Conservation (phyloP, 1,284 basidiomycete species). For the Mycena citricolor region DNA sequence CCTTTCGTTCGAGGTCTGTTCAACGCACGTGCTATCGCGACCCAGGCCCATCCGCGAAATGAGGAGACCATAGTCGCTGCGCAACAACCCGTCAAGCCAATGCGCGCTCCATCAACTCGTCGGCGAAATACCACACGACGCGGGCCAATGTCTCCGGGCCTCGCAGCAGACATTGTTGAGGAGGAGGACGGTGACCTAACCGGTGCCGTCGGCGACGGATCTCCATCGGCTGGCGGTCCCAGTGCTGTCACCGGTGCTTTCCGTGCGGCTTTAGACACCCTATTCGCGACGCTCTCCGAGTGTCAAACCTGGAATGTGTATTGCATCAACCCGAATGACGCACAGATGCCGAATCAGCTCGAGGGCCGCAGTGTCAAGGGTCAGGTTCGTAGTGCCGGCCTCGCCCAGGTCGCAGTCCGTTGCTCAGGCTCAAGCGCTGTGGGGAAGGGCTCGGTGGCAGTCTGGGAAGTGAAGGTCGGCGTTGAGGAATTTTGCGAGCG, state of each 20-base stretch:
- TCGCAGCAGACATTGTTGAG: slow-evolving; percentile 40
- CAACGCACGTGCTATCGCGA: slow-evolving; percentile 80
- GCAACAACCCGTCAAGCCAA: slow-evolving; percentile 90
- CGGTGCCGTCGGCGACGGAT: slow-evolving; percentile 23
- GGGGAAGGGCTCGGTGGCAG: slow-evolving; percentile 60
- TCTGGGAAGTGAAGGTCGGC: slow-evolving; percentile 86
- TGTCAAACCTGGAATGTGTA: slow-evolving; percentile 92
- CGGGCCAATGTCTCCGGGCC: slow-evolving; percentile 18
- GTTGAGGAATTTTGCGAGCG: slow-evolving; percentile 86
- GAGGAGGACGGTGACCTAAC: slow-evolving; percentile 51
- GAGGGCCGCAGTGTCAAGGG: slow-evolving; percentile 91
- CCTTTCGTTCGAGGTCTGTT: slow-evolving; percentile 92
- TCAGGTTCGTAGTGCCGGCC: slow-evolving; percentile 81
- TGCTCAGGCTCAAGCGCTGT: too few species aligned
- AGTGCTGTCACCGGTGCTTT: slow-evolving; percentile 90
- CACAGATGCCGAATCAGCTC: slow-evolving; percentile 90
- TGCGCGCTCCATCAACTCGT: slow-evolving; percentile 87
- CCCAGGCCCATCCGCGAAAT: slow-evolving; percentile 86
- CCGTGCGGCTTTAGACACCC: slow-evolving; percentile 75
- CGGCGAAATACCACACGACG: slow-evolving; percentile 73
- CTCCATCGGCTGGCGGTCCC: slow-evolving; percentile 35
- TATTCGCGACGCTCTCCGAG: slow-evolving; percentile 89
- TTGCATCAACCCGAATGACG: slow-evolving; percentile 93
- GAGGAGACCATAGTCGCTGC: slow-evolving; percentile 94
- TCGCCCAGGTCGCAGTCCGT: slow-evolving; percentile 69